phyloP scores from a whole-genome alignment of 2,329 filamentous ascomycete genomes.

The Fusarium temperatum region DNA sequence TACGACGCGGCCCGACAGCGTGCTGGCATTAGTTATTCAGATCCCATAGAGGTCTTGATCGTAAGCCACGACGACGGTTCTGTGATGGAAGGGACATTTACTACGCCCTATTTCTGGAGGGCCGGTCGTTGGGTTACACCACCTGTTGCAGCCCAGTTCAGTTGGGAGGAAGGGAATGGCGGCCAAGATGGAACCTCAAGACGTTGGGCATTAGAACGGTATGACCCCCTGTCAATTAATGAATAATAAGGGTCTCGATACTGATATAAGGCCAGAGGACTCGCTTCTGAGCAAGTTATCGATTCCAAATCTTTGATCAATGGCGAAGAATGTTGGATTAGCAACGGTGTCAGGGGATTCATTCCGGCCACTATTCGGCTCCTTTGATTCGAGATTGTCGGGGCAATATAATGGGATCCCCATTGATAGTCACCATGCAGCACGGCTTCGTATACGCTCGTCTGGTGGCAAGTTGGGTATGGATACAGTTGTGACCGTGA shows the following conservation, averaged over 20 bases:
- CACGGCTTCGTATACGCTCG: background rate
- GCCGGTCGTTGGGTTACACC: slow-evolving; percentile 82
- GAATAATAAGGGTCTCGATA: background rate
- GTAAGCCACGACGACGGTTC: slow-evolving; percentile 67
- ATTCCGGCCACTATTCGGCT: slow-evolving; percentile 57
- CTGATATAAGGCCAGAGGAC: slow-evolving; percentile 49
- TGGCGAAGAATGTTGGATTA: slow-evolving; percentile 86
- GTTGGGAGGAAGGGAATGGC: slow-evolving; percentile 63
- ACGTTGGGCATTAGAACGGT: slow-evolving; percentile 81
- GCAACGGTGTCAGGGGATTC: slow-evolving; percentile 88
- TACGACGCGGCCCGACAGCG: slow-evolving; percentile 77
- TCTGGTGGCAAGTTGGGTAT: slow-evolving; percentile 13
- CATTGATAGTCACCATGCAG: background rate
- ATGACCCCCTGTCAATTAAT: slow-evolving; percentile 34
- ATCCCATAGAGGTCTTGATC: slow-evolving; percentile 77
- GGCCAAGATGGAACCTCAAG: slow-evolving; percentile 86
- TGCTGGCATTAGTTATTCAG: slow-evolving; percentile 60
- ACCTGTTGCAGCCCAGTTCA: slow-evolving; percentile 59
- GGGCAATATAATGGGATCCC: background rate
- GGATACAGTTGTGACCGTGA: background rate
- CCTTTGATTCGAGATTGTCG: background rate
- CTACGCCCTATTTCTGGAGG: slow-evolving; percentile 83
- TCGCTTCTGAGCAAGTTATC: slow-evolving; percentile 74
- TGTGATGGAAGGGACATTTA: slow-evolving; percentile 87
- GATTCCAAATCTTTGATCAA: slow-evolving; percentile 67